Evolutionary conservation across 805 yeast genomes (phyloP).

Genomic region (Candida wancherniae): DNA sequence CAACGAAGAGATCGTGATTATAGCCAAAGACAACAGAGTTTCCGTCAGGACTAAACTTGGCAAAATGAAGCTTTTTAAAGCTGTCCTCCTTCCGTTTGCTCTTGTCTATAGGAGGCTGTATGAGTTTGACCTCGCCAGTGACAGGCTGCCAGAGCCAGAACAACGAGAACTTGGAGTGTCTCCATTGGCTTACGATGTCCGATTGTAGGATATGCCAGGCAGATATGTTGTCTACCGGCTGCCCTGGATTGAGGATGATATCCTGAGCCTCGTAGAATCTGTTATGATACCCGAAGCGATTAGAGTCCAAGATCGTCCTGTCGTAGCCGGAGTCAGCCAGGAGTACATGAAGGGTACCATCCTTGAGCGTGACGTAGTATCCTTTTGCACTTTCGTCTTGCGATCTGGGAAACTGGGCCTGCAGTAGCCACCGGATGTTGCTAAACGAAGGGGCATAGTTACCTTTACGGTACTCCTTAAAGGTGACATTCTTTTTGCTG

Average conservation of each 20-base stretch:
- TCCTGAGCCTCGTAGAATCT: slow-evolving; percentile 26
- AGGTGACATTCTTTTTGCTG: slow-evolving; percentile 23
- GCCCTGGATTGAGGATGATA: slow-evolving; percentile 35
- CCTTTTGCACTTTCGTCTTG: slow-evolving; percentile 20
- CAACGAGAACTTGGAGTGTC: slow-evolving; percentile 33
- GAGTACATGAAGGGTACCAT: slow-evolving; percentile 18
- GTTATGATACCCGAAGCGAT: slow-evolving; percentile 40
- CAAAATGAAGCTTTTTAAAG: slow-evolving; percentile 29
- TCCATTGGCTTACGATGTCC: slow-evolving; percentile 41
- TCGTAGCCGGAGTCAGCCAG: slow-evolving; percentile 25
- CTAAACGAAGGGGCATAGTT: slow-evolving; percentile 2
- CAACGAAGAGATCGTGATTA: slow-evolving; percentile 51
- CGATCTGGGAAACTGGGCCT: slow-evolving; percentile 27
- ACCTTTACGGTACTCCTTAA: slow-evolving; percentile 24
- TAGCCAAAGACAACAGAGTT: slow-evolving; percentile 51
- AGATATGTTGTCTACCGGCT: slow-evolving; percentile 40
- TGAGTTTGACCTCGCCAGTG: slow-evolving; percentile 25
- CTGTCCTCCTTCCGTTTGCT: slow-evolving; percentile 2
- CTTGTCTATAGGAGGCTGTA: slow-evolving; percentile 24
- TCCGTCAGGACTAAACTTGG: slow-evolving; percentile 60
- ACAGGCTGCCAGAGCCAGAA: slow-evolving; percentile 34
- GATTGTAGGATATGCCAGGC: slow-evolving; percentile 52
- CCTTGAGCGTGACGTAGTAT: slow-evolving; percentile 22
- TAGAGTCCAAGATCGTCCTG: slow-evolving; percentile 24
- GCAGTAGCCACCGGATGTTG: slow-evolving; percentile 26